A percentile compares a stretch with the other conserved stretches of the same genome.
Evolutionary conservation across 2,329 filamentous ascomycete genomes (phyloP).

Genomic region (Tolypocladium album): DNA sequence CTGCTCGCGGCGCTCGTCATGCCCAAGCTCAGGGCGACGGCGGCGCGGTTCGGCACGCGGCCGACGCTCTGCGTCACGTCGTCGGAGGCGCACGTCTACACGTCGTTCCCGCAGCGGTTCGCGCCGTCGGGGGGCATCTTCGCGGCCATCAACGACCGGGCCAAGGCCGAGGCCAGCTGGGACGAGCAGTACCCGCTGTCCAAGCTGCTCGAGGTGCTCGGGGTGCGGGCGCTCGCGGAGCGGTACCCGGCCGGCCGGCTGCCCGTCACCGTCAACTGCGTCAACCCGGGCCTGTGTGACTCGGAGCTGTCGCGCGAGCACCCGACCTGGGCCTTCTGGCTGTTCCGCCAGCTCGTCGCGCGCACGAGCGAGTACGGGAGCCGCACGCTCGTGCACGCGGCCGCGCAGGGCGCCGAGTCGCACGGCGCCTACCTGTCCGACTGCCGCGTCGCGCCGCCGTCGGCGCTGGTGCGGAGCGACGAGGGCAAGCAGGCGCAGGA

Average conservation of each 20-base stretch:
- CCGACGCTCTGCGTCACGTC: constrained; percentile 17
- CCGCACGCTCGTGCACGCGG: constrained; percentile 12
- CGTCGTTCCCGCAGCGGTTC: constrained; percentile 14
- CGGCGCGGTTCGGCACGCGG: constrained; percentile 6
- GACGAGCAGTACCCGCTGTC: constrained; percentile 14
- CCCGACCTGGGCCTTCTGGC: neutral
- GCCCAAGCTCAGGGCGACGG: constrained; percentile 36
- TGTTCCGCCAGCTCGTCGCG: constrained; percentile 23
- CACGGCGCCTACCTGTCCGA: neutral
- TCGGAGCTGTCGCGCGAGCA: constrained; percentile 31
- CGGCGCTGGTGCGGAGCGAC: neutral
- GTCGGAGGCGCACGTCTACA: constrained; percentile 15
- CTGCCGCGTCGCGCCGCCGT: neutral
- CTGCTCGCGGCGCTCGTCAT: constrained; percentile 37
- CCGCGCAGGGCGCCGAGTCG: neutral
- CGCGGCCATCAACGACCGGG: constrained; percentile 14
- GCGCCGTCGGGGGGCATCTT: constrained; percentile 16
- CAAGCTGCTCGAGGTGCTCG: constrained; percentile 20
- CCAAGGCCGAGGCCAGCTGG: constrained; percentile 1
- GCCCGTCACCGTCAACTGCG: constrained; percentile 34
- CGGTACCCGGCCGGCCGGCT: neutral
- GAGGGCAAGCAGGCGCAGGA: constrained; percentile 1
- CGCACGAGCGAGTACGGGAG: constrained; percentile 35
- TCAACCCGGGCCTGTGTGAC: constrained; percentile 43
- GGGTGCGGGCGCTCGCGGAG: constrained; percentile 11